A percentile compares a stretch with the other conserved stretches of the same genome.
phyloP scores from a whole-genome alignment of 768 basidiomycete genomes.

The Chalciporus pseudorubinellus region DNA sequence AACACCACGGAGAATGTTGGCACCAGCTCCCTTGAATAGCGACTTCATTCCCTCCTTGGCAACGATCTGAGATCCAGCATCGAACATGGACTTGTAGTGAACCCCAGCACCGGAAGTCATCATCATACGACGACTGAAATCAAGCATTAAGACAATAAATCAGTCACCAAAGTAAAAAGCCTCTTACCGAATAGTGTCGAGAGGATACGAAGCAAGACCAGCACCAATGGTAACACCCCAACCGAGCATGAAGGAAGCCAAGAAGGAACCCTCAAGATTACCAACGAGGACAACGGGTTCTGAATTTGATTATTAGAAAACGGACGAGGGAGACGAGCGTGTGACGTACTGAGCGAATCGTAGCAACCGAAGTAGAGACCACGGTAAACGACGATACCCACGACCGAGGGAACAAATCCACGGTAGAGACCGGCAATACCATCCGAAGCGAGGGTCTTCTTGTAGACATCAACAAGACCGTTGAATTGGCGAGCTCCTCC shows the following conservation, averaged over 20 bases:
- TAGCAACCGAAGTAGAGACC: constrained; percentile 99
- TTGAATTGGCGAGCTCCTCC: constrained; percentile 98
- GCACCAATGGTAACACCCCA: constrained; percentile 99
- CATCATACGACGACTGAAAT: constrained; percentile 98
- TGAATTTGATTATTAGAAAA: constrained; percentile 33
- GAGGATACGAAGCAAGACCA: constrained; percentile 96
- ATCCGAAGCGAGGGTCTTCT: constrained; percentile 94
- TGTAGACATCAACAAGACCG: constrained; percentile 96
- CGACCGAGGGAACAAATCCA: constrained; percentile 98
- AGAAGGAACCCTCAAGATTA: constrained; percentile 91
- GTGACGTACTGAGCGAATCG: constrained; percentile 81
- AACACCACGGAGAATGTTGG: constrained; percentile 96
- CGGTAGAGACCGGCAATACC: constrained; percentile 99
- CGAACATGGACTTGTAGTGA: constrained; percentile 99
- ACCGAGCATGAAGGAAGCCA: constrained; percentile 94
- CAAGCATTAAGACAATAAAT: constrained; percentile 18
- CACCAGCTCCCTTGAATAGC: constrained; percentile 99
- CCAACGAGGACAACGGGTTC: constrained; percentile 98
- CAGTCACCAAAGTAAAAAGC: background rate
- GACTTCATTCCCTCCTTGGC: constrained; percentile 95
- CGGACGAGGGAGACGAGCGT: constrained; percentile 18
- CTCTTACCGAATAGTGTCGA: constrained; percentile 80
- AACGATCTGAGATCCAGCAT: constrained; percentile 91
- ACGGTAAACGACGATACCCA: constrained; percentile 99
- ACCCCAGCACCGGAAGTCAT: constrained; percentile 96